Base-by-base conservation (phyloP, 768 basidiomycete species). In the Paxillus rubicundulus region DNA sequence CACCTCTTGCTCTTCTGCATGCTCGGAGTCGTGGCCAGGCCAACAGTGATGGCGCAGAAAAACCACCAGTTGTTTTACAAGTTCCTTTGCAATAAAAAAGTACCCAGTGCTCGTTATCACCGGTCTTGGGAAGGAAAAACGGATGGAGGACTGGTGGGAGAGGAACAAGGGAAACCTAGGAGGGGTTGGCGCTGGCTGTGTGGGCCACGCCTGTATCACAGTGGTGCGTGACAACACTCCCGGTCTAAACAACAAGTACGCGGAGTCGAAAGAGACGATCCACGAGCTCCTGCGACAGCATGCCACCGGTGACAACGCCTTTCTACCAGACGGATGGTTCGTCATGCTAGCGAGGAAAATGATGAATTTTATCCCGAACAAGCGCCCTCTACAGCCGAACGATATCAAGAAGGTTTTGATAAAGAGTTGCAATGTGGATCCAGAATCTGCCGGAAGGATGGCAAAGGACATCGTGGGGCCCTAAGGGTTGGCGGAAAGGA, bases 1-100 rank as follows among this genome's bases (percentile, higher is more conserved):
- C 72, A 66, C 54, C 71, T 78, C 28, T 63, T 79, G 0, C 39
- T 77, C 12, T 65, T 70, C 47, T 70, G 70, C 57, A 70, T 78
- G 63, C 67, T 71, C 6, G 73, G 68, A 5, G 70, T 74, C 16
- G 60, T 65, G 56, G 61, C 75, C 52, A 72, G 63, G 5, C 60
- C 62, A 18, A 55, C 69, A 0, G 58, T 67, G 5, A 24, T 24
- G 24, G 24, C 24, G 42, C 56, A 64, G 41, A 64, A 62, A 54
- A 78, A 77, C 50, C 75, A 73, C 58, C 57, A 53, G 17, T 42
- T 76, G 1, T 74, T 77, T 50, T 36, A 61, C 39, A 66, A 77
- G 18, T 58, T 66, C n/a, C 61, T 78, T 4, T 78, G 76, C 54
- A 50, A 54, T 8, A 20, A 52, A 20, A 18, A 61, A 34, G 76